Percentiles rank a stretch among this genome's conserved stretches.
Evolutionary conservation across 768 basidiomycete genomes (phyloP).

Genomic region (Lentinula lateritia): DNA sequence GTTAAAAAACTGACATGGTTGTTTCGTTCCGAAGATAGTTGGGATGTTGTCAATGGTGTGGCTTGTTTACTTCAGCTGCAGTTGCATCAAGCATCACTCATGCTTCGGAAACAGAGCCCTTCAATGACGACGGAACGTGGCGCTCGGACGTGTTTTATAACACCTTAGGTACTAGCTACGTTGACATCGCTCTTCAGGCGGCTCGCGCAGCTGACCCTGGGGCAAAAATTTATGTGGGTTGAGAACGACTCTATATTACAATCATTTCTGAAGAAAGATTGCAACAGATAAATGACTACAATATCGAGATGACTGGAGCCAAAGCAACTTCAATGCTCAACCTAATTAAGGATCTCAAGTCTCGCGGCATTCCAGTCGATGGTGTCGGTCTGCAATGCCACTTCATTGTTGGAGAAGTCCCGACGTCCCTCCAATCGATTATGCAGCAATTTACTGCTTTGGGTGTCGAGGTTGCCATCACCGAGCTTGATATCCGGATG

Average conservation of each 20-base stretch:
- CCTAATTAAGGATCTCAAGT: slow-evolving; percentile 43
- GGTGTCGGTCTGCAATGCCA: slow-evolving; percentile 60
- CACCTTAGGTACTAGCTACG: slow-evolving; percentile 42
- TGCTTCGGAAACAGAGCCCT: slow-evolving; percentile 30
- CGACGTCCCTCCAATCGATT: slow-evolving; percentile 37
- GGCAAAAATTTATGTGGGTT: slow-evolving; percentile 49
- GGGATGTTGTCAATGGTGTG: slow-evolving; percentile 49
- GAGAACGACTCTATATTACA: background rate
- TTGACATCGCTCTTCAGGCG: slow-evolving; percentile 45
- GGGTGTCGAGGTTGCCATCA: slow-evolving; percentile 64
- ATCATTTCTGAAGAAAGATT: background rate
- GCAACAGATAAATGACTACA: slow-evolving; percentile 14
- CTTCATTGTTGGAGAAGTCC: slow-evolving; percentile 53
- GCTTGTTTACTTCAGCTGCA: background rate
- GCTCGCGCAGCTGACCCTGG: slow-evolving; percentile 49
- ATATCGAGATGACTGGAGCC: slow-evolving; percentile 37
- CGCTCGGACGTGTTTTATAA: slow-evolving; percentile 48
- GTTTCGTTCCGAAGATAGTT: slow-evolving; percentile 25
- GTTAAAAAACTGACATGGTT: background rate
- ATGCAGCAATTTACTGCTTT: slow-evolving; percentile 49
- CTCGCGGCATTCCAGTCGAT: slow-evolving; percentile 46
- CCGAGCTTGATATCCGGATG: slow-evolving; percentile 65
- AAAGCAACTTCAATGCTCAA: slow-evolving; percentile 53
- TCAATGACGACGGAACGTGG: slow-evolving; percentile 58
- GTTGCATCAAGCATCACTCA: background rate